A percentile compares a stretch with the other conserved stretches of the same genome.
These are phyloP conservation scores for Kodamaea restingae DNA, from an alignment of 805 yeast species.

Conservation along the genomic window DNA sequence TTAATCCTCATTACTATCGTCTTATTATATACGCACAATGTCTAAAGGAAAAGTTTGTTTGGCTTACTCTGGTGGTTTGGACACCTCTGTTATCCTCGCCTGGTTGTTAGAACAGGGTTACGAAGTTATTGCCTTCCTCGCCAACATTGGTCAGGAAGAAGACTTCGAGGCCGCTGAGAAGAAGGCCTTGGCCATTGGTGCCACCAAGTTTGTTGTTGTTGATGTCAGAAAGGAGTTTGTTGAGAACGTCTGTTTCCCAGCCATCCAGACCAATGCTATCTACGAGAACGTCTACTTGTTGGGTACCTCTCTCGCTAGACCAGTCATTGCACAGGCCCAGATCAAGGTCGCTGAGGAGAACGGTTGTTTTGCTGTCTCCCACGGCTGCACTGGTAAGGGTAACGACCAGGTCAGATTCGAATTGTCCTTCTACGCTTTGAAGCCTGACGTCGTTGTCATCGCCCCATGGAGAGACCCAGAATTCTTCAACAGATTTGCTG, in stretches of 20 bases:
- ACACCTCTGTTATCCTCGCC: slow-evolving; percentile 95
- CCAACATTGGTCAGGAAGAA: slow-evolving; percentile 98
- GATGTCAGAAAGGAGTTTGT: slow-evolving; percentile 96
- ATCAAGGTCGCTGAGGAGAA: slow-evolving; percentile 94
- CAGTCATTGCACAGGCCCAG: slow-evolving; percentile 97
- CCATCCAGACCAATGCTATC: slow-evolving; percentile 95
- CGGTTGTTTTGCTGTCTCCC: slow-evolving; percentile 98
- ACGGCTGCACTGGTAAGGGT: slow-evolving; percentile 99
- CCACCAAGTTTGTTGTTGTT: slow-evolving; percentile 88
- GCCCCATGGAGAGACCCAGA: slow-evolving; percentile 99
- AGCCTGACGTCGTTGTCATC: slow-evolving; percentile 94
- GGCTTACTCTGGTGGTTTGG: slow-evolving; percentile 98
- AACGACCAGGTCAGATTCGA: slow-evolving; percentile 99
- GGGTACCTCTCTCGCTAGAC: slow-evolving; percentile 98
- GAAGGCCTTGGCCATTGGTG: slow-evolving; percentile 96
- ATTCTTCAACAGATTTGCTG: slow-evolving; percentile 93
- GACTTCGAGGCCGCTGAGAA: slow-evolving; percentile 96
- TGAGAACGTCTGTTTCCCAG: slow-evolving; percentile 89
- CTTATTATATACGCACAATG: slow-evolving; percentile 43
- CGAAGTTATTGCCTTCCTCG: slow-evolving; percentile 97
- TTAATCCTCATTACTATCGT: slow-evolving; percentile 6
- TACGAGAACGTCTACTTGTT: slow-evolving; percentile 95
- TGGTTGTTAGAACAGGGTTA: slow-evolving; percentile 98
- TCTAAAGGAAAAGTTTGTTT: slow-evolving; percentile 98
- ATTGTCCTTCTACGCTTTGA: slow-evolving; percentile 92